A percentile compares a stretch with the other conserved stretches of the same genome.
These are phyloP conservation scores for Penicillium subrubescens DNA, from an alignment of 495 filamentous ascomycete species.

Conservation along the genomic window DNA sequence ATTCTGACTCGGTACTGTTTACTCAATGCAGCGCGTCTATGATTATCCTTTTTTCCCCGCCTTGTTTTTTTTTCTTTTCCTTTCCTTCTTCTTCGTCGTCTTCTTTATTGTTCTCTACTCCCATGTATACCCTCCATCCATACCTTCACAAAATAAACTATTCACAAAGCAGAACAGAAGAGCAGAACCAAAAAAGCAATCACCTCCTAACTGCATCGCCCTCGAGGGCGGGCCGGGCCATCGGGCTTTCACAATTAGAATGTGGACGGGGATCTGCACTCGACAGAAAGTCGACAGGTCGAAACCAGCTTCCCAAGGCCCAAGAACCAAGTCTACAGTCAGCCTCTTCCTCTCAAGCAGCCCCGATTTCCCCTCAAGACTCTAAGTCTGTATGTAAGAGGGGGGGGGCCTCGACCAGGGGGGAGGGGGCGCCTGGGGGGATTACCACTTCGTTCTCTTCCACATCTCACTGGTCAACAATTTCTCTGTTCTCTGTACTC, in stretches of 20 bases:
- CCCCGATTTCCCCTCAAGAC: not conserved
- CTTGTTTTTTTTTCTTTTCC: no score
- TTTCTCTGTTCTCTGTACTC: not conserved
- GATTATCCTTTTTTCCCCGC: no score
- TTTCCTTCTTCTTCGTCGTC: not conserved
- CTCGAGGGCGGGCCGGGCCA: constrained; percentile 37
- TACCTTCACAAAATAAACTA: not conserved
- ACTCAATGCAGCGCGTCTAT: no score
- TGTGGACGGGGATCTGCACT: constrained; percentile 32
- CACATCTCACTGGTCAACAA: not conserved
- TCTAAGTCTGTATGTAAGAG: no score
- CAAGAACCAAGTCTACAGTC: not conserved
- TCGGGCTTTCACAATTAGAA: constrained; percentile 22
- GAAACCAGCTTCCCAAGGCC: not conserved
- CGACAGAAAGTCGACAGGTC: constrained; percentile 22
- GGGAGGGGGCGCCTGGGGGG: not conserved
- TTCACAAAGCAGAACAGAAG: not conserved
- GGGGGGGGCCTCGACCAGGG: not conserved
- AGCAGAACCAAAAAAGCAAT: constrained; percentile 3
- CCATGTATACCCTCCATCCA: not conserved
- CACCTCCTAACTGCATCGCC: not conserved
- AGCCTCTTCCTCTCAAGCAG: constrained; percentile 3
- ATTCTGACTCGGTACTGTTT: no score
- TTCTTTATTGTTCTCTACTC: not conserved
- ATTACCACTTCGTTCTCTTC: not conserved